Percentiles rank a stretch among this genome's conserved stretches.
phyloP scores from a whole-genome alignment of 2,329 filamentous ascomycete species.

The Arthroderma sp. region DNA sequence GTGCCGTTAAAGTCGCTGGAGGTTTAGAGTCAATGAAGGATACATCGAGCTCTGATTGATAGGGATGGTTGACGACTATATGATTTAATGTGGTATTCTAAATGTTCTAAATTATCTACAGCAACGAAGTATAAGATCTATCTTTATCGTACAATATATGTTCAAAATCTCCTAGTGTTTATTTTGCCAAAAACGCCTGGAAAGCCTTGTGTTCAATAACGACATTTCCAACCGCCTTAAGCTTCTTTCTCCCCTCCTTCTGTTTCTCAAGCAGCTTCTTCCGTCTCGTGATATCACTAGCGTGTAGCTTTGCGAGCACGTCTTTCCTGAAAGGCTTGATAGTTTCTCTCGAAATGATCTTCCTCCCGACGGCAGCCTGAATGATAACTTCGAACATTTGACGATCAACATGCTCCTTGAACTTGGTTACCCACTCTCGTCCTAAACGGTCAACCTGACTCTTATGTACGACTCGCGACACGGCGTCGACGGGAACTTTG shows the following conservation, averaged over 20 bases:
- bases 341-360: constrained; percentile 80
- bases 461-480: constrained; percentile 74
- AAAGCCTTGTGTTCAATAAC: constrained; percentile 95
- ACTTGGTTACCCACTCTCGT: constrained; percentile 80
- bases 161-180: not conserved
- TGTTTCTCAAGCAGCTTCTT: constrained; percentile 90
- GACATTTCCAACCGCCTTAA: constrained; percentile 68
- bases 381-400: constrained; percentile 98
- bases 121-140: not conserved
- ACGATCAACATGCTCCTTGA: constrained; percentile 90
- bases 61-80: too few relatives aligned
- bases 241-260: constrained; percentile 82
- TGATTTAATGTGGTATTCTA: too few relatives aligned
- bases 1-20: too few relatives aligned
- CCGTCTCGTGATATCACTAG: constrained; percentile 68
- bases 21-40: too few relatives aligned
- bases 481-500: constrained; percentile 82
- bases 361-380: constrained; percentile 71
- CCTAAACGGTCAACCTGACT: constrained; percentile 72
- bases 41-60: too few relatives aligned
- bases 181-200: constrained; percentile 83
- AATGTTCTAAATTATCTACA: too few relatives aligned
- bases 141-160: not conserved
- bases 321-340: constrained; percentile 96
- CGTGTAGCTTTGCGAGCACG: constrained; percentile 83